Conservation (phyloP, 106 monocot genomes). For the Apostasia shenzhenica region DNA sequence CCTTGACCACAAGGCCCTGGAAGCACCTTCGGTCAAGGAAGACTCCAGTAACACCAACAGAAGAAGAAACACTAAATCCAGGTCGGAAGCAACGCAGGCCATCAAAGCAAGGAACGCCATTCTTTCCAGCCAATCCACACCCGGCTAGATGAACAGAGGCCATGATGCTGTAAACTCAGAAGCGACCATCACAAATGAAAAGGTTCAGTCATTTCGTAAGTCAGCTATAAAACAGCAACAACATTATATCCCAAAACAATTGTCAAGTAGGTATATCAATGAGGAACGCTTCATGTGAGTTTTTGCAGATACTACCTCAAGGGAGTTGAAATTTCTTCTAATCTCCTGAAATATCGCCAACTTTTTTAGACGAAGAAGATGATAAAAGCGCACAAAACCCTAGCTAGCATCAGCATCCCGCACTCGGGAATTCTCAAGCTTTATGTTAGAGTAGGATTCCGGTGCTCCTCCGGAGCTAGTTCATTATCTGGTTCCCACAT, state of each 20-base stretch:
- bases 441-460: neutral
- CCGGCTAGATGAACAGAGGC: slow-evolving; percentile 39
- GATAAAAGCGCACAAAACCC: neutral
- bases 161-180: slow-evolving; percentile 12
- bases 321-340: too few species aligned
- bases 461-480: neutral
- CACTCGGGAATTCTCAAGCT: neutral
- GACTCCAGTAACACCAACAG: slow-evolving; percentile 12
- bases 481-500: neutral
- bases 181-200: too few species aligned
- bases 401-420: neutral
- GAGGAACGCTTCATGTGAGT: too few species aligned
- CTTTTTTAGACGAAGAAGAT: neutral
- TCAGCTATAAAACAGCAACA: too few species aligned
- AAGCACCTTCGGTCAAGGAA: slow-evolving; percentile 19
- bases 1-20: slow-evolving; percentile 40
- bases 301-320: too few species aligned
- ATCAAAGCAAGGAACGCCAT: slow-evolving; percentile 8
- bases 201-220: too few species aligned
- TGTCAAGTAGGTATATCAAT: too few species aligned
- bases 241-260: too few species aligned
- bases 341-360: too few species aligned
- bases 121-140: slow-evolving; percentile 5
- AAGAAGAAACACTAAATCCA: slow-evolving; percentile 14
- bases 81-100: slow-evolving; percentile 15